A percentile compares a stretch with the other conserved stretches of the same genome.
These are phyloP conservation scores for Fraxinus paxiana DNA, from an alignment of 305 asterid genomes.

Conservation along the genomic window DNA sequence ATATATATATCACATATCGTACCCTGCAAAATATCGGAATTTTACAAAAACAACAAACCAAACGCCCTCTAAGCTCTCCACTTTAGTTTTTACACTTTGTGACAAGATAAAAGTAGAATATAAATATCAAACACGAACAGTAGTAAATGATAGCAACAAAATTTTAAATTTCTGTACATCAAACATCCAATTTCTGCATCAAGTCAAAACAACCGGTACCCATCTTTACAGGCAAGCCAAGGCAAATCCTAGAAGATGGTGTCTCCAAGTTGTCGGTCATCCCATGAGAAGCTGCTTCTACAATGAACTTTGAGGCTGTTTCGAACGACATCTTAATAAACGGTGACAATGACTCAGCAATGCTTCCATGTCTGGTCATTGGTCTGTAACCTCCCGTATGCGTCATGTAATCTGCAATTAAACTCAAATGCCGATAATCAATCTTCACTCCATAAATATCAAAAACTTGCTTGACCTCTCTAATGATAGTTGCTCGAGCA, in stretches of 20 bases:
- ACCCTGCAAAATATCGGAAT: not conserved
- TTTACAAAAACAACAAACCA: not conserved
- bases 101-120: not conserved
- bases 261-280: slow-evolving; percentile 66
- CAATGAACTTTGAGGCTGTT: slow-evolving; percentile 83
- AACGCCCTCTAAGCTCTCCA: not conserved
- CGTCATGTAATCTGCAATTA: slow-evolving; percentile 85
- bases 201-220: slow-evolving; percentile 84
- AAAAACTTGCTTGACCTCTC: slow-evolving; percentile 80
- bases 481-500: slow-evolving; percentile 69
- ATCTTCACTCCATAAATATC: slow-evolving; percentile 84
- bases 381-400: slow-evolving; percentile 79
- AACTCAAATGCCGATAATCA: slow-evolving; percentile 77
- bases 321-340: slow-evolving; percentile 87
- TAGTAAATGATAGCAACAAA: not conserved
- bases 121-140: not conserved
- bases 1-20: not conserved
- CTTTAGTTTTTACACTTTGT: not conserved
- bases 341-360: slow-evolving; percentile 67
- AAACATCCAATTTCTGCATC: slow-evolving; percentile 68
- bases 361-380: slow-evolving; percentile 83
- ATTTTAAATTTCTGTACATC: not conserved
- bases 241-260: slow-evolving; percentile 71
- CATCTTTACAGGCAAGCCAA: slow-evolving; percentile 89
- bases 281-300: slow-evolving; percentile 70